phyloP scores from a whole-genome alignment of 2,329 filamentous ascomycete genomes.

The Fusarium guadeloupense region DNA sequence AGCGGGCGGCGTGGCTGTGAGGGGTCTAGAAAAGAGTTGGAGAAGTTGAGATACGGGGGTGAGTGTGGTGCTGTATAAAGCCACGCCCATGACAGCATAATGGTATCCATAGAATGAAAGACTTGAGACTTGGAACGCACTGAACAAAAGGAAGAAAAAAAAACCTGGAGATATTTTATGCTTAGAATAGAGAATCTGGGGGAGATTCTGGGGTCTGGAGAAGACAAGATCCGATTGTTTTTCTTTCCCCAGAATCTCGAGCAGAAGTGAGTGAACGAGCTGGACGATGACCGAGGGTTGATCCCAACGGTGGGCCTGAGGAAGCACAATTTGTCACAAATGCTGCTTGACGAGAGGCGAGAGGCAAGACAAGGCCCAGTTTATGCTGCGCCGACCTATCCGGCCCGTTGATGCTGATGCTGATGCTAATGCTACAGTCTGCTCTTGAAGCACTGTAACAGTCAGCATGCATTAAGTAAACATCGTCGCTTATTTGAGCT shows the following conservation, averaged over 20 bases:
- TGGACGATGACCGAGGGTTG: constrained; percentile 32
- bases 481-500: neutral
- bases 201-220: constrained; percentile 35
- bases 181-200: constrained; percentile 19
- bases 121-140: too few species aligned
- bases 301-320: constrained; percentile 15
- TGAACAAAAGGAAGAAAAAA: too few species aligned
- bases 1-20: constrained; percentile 16
- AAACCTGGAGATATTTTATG: constrained; percentile 33
- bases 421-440: neutral
- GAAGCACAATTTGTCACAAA: constrained; percentile 27
- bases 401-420: constrained; percentile 13
- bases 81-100: constrained; percentile 20
- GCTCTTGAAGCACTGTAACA: neutral
- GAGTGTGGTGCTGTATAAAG: neutral
- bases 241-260: constrained; percentile 20
- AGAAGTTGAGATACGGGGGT: constrained; percentile 24
- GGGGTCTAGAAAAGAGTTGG: constrained; percentile 22
- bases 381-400: constrained; percentile 28
- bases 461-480: neutral
- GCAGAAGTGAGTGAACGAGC: constrained; percentile 1
- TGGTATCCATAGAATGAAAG: neutral
- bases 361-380: constrained; percentile 13
- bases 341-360: constrained; percentile 4
- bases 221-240: constrained; percentile 17